Percentiles rank a stretch among this genome's conserved stretches.
Conservation (phyloP, 495 filamentous ascomycete species). For the Neurospora hispaniola region DNA sequence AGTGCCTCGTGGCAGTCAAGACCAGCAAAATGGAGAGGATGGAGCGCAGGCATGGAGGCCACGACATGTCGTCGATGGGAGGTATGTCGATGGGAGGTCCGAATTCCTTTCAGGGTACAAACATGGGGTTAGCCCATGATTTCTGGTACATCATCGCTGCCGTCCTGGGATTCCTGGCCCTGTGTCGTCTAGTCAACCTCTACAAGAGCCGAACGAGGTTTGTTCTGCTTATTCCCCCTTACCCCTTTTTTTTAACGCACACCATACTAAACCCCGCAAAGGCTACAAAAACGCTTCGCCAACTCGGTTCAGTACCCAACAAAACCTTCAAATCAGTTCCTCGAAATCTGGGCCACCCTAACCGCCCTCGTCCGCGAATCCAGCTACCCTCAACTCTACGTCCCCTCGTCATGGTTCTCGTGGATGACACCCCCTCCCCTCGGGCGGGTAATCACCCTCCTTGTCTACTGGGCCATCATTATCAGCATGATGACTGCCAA, state of each 20-base stretch:
- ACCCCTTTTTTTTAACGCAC: too few relatives aligned
- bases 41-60: too few relatives aligned
- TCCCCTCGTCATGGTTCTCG: slow-evolving; percentile 36
- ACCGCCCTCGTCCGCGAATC: slow-evolving; percentile 60
- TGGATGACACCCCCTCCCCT: slow-evolving; percentile 46
- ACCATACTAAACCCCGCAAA: slow-evolving; percentile 5
- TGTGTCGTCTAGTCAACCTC: slow-evolving; percentile 29
- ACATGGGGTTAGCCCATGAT: slow-evolving; percentile 30
- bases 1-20: background rate
- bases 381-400: slow-evolving; percentile 50
- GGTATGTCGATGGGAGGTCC: slow-evolving; percentile 3
- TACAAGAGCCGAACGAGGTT: slow-evolving; percentile 26
- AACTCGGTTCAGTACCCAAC: slow-evolving; percentile 45
- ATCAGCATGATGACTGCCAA: slow-evolving; percentile 45
- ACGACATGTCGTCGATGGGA: too few relatives aligned
- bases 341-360: slow-evolving; percentile 50
- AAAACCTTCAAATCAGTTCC: slow-evolving; percentile 48
- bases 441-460: slow-evolving; percentile 43
- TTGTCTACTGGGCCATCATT: slow-evolving; percentile 46
- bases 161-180: slow-evolving; percentile 26
- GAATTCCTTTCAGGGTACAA: slow-evolving; percentile 23
- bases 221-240: background rate
- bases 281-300: slow-evolving; percentile 27
- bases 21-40: background rate
- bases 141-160: slow-evolving; percentile 43